Percentiles rank a stretch among this genome's conserved stretches.
Evolutionary conservation across 768 basidiomycete genomes (phyloP).

Genomic region (Tubosaeta sp.): DNA sequence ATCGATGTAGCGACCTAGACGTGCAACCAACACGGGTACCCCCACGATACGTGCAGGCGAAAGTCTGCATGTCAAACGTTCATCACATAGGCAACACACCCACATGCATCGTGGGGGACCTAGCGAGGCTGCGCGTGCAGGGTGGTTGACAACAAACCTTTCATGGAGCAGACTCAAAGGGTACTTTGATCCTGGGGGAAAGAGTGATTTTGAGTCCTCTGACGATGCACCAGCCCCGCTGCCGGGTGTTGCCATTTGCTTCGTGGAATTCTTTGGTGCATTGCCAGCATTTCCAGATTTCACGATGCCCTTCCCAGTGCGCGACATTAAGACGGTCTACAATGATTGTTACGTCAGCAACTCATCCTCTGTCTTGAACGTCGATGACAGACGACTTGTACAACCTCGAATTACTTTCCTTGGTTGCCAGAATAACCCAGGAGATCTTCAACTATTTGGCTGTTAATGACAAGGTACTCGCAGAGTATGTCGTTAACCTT

Average conservation of each 20-base stretch:
- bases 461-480: conserved; percentile 85
- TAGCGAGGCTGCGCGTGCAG: not conserved
- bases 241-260: conserved; percentile 6
- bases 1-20: not conserved
- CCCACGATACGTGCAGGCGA: not conserved
- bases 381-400: conserved; percentile 79
- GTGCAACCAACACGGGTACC: not conserved
- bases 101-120: conserved; percentile 1
- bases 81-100: not conserved
- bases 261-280: conserved; percentile 51
- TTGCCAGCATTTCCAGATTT: conserved; percentile 91
- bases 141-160: conserved; percentile 39
- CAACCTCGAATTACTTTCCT: conserved; percentile 88
- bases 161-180: conserved; percentile 78
- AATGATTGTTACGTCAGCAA: conserved; percentile 21
- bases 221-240: conserved; percentile 6
- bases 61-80: not conserved
- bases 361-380: not conserved
- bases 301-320: conserved; percentile 59
- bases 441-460: conserved; percentile 87
- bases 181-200: conserved; percentile 82
- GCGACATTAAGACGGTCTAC: conserved; percentile 30
- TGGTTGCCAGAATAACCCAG: conserved; percentile 88
- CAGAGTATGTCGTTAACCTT: conserved; percentile 90
- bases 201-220: conserved; percentile 59